These are phyloP conservation scores for Fusarium torulosum DNA, from an alignment of 2,329 filamentous ascomycete species.

Conservation along the genomic window DNA sequence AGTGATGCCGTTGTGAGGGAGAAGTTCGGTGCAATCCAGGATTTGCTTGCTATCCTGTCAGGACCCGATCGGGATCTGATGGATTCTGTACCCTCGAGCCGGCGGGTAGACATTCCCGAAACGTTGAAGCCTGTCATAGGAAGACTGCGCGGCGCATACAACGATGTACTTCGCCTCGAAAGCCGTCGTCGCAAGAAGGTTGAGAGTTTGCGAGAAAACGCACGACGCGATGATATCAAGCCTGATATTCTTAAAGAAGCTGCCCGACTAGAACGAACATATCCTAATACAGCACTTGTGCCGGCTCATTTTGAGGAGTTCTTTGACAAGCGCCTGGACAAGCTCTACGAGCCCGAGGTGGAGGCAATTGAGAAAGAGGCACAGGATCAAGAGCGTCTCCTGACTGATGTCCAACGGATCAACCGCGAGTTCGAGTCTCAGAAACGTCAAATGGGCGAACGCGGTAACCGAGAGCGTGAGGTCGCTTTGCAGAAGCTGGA, in stretches of 20 bases:
- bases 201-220: constrained; percentile 82
- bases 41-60: constrained; percentile 79
- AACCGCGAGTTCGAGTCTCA: constrained; percentile 83
- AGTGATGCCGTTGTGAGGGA: constrained; percentile 75
- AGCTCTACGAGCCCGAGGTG: constrained; percentile 82
- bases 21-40: constrained; percentile 82
- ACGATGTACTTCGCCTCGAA: constrained; percentile 87
- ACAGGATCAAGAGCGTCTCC: constrained; percentile 79
- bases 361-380: constrained; percentile 78
- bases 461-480: constrained; percentile 79
- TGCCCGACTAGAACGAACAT: constrained; percentile 85
- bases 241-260: constrained; percentile 85
- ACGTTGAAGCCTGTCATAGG: constrained; percentile 83
- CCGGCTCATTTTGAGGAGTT: constrained; percentile 92
- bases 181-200: constrained; percentile 83
- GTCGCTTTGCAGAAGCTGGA: constrained; percentile 88
- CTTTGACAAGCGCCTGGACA: constrained; percentile 83
- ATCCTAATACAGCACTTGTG: constrained; percentile 85
- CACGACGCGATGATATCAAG: constrained; percentile 89
- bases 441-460: constrained; percentile 73
- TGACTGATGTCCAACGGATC: constrained; percentile 76
- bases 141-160: constrained; percentile 81
- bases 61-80: constrained; percentile 85
- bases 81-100: constrained; percentile 89
- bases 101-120: constrained; percentile 82